Evolutionary conservation across 1,284 basidiomycete species (phyloP), one percentile per base, ranked within the genome.

Genomic region (Cryptococcus sp.): DNA sequence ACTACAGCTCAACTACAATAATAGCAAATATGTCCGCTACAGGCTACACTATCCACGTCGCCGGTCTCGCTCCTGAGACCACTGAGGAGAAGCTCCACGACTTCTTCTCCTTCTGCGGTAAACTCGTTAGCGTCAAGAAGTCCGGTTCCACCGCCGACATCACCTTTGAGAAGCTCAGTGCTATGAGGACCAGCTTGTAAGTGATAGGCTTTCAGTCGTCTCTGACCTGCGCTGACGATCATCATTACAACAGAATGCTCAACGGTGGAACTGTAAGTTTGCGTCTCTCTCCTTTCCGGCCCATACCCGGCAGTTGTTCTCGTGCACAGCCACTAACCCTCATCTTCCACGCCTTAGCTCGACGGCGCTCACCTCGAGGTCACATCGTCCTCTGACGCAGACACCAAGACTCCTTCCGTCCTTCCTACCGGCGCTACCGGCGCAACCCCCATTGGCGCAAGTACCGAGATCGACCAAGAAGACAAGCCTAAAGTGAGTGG

Each of bases 361-460:
- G 77, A 79, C 63, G 78, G 78, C 39, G 77, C 78, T 49, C 78
- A 79, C 64, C 71, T 80, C 57, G 77, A 78, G 61, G 78, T 80
- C 52, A 78, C 76, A 15, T 69, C 76, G 16, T 57, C 74, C 16
- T 70, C 72, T 44, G 70, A 73, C 29, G 55, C 61, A 22, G 70
- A 74, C 43, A 58, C 69, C 46, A 66, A 72, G 50, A 66, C 63
- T 38, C 55, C 72, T 25, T 69, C 68, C 17, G 64, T 72, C 53
- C 65, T 76, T 23, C 72, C 70, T 49, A 64, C 67, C 45, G 64
- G 65, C 20, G 66, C 67, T 23, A 66, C 70, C 49, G 70, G 69
- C 44, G 59, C 74, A 2, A 72, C 74, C 2, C 74, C 76, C 16
- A 70, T 74, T 43, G 76, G 72, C 39, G 67, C 71, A 11, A 50